phyloP scores from a whole-genome alignment of 495 filamentous ascomycete species.

The Trichoderma erinaceum region DNA sequence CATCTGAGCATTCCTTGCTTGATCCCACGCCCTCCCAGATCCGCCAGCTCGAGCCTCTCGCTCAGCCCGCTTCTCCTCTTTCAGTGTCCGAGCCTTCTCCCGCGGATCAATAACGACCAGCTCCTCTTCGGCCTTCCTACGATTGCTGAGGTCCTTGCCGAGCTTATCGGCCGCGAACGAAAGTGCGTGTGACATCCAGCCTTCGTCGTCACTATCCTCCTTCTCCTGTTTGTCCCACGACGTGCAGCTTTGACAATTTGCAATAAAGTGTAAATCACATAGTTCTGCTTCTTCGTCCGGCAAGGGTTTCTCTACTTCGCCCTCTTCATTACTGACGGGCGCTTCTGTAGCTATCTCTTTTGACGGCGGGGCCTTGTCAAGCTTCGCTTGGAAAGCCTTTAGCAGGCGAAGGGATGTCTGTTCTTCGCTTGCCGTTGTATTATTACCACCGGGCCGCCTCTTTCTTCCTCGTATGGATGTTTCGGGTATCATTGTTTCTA shows the following conservation, averaged over 20 bases:
- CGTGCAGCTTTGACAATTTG: constrained; percentile 83
- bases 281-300: constrained; percentile 64
- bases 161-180: constrained; percentile 83
- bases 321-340: constrained; percentile 25
- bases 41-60: constrained; percentile 44
- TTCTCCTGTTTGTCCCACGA: constrained; percentile 62
- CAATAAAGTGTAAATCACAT: constrained; percentile 90
- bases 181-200: constrained; percentile 65
- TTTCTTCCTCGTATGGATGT: constrained; percentile 76
- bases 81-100: constrained; percentile 71
- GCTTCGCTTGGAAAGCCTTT: constrained; percentile 69
- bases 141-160: constrained; percentile 88
- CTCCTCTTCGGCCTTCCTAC: constrained; percentile 80
- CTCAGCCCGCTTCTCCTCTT: constrained; percentile 52
- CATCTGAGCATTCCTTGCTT: constrained; percentile 42
- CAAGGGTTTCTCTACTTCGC: constrained; percentile 27
- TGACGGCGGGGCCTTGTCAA: constrained; percentile 54
- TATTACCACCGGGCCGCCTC: constrained; percentile 52
- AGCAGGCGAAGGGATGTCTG: constrained; percentile 58
- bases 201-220: constrained; percentile 58
- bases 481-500: constrained; percentile 78
- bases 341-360: constrained; percentile 34
- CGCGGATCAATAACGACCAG: constrained; percentile 91
- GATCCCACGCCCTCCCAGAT: constrained; percentile 51
- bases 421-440: constrained; percentile 44